These are phyloP conservation scores for Dryas octopetala DNA, from an alignment of 306 rosid species.

Conservation along the genomic window DNA sequence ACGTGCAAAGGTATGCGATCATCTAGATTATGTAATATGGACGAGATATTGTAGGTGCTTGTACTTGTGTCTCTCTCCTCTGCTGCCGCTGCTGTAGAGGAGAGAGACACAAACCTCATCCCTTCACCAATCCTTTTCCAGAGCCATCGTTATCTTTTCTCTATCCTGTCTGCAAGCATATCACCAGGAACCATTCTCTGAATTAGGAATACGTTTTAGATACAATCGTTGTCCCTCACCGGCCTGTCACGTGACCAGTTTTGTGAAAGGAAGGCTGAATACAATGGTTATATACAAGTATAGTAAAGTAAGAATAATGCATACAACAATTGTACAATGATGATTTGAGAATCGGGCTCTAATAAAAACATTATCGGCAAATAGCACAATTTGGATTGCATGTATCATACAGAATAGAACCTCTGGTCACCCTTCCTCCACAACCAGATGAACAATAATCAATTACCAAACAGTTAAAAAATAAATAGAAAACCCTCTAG, in stretches of 20 bases:
- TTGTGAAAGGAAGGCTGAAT: not conserved
- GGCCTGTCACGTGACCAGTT: not conserved
- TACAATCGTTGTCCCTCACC: too few species aligned
- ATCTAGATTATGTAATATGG: too few species aligned
- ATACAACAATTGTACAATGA: not conserved
- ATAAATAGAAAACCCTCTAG: not conserved
- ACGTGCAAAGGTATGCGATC: too few species aligned
- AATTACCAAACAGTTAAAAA: too few species aligned
- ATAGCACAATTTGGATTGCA: not conserved
- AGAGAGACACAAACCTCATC: not conserved
- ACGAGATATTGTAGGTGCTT: too few species aligned
- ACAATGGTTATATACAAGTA: not conserved
- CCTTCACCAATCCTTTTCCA: not conserved
- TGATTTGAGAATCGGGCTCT: not conserved
- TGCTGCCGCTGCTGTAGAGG: not conserved
- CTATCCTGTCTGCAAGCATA: too few species aligned
- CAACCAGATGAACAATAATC: not conserved
- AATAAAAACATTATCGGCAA: not conserved
- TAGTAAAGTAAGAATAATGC: not conserved
- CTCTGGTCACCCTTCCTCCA: not conserved
- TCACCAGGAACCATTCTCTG: too few species aligned
- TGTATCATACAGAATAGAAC: not conserved
- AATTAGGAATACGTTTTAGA: too few species aligned
- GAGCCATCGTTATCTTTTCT: too few species aligned
- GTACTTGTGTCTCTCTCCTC: too few species aligned